Conservation (phyloP, 352 stramenopile species). For the Blastocystis hominis region DNA sequence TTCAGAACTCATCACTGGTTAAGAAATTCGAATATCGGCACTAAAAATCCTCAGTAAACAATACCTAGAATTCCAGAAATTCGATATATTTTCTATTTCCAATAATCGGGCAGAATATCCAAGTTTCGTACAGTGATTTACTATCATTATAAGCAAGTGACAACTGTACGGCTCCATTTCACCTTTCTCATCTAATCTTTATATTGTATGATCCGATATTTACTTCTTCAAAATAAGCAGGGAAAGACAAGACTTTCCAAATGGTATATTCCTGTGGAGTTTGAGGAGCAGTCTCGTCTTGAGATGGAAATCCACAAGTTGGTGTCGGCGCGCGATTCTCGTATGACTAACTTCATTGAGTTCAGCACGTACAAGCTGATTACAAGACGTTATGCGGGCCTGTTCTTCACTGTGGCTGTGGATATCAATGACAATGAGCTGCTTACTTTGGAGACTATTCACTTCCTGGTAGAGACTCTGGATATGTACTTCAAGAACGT, state of each 20-base stretch:
- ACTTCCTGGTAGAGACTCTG: conserved; percentile 92
- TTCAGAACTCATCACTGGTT: neutral
- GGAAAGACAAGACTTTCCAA: conserved; percentile 97
- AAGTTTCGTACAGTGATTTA: neutral
- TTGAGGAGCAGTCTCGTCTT: conserved; percentile 68
- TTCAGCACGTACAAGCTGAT: conserved; percentile 97
- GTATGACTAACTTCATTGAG: conserved; percentile 88
- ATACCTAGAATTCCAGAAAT: neutral
- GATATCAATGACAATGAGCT: conserved; percentile 88
- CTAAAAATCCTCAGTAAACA: neutral
- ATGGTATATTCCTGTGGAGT: conserved; percentile 83
- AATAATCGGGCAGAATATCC: neutral
- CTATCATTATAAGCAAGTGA: conserved; percentile 3
- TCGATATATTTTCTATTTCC: neutral
- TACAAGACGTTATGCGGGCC: conserved; percentile 89
- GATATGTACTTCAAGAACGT: conserved; percentile 97
- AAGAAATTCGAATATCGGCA: neutral
- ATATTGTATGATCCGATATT: conserved; percentile 79
- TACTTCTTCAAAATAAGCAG: conserved; percentile 94
- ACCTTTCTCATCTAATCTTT: neutral
- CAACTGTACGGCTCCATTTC: neutral
- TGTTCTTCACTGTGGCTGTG: conserved; percentile 90
- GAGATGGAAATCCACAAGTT: conserved; percentile 80
- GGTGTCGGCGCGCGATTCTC: conserved; percentile 74
- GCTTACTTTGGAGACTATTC: conserved; percentile 89